Base-by-base conservation (phyloP, 148 eudicot species). In the Oxyria digyna region DNA sequence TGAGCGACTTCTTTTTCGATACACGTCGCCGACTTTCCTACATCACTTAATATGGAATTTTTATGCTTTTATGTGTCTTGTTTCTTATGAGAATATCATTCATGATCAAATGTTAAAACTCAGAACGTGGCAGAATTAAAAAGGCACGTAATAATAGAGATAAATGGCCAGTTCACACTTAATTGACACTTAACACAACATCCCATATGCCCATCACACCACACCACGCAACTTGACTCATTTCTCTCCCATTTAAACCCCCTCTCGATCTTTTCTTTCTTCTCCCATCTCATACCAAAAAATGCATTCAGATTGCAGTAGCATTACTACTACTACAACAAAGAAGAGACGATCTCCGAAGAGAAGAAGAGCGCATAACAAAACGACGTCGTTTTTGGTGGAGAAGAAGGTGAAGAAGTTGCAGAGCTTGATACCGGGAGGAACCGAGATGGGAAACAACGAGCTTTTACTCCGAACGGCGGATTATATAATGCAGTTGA, bases 341-440 rank as follows among this genome's bases (percentile, higher is more conserved):
- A 38, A 67, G 45, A 38, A 67, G 45, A 37, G 26, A 32, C 27
- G 24, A 6, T 38, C 1, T 9, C 6, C 9, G 62, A 24, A 54
- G 29, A 23, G 18, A 43, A 42, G 54, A 67, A 12, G 35, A 4
- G 52, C 26, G 13, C 35, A 10, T 4, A 15, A 23, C 11, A 1
- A 8, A 17, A 20, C 68, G 70, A 43, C 54, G 48, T 24, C 50
- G 32, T 40, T 37, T 18, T 38, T 3, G 4, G 74, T 84, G n/a
- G 72, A 64, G 12, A 80, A 20, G 78, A 87, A 81, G 80, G 84
- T 87, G 3, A 75, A 78, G 79, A 85, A 78, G 77, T 49, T 87
- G 67, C 82, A 81, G 68, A 83, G 81, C 68, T 52, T 85, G 1
- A 48, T 87, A 0, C 92, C 92, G 0, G 92, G 89, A 4, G 89